Percentiles rank a stretch among this genome's conserved stretches.
Evolutionary conservation across 495 filamentous ascomycete species (phyloP).

Genomic region (Penicillium steckii): DNA sequence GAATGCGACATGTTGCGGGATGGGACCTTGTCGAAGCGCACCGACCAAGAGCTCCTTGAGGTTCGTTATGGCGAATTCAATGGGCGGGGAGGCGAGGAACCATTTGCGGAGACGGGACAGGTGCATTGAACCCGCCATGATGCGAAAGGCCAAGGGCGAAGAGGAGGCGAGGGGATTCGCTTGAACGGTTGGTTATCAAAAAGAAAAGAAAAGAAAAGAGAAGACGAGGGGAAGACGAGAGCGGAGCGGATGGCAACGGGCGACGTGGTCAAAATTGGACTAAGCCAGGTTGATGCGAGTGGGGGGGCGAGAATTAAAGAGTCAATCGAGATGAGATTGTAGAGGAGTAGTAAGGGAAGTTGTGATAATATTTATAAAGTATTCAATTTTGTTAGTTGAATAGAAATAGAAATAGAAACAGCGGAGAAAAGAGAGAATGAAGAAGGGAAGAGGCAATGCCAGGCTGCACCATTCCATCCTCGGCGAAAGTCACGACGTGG

Average conservation of each 20-base stretch:
- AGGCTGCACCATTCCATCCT: slow-evolving; percentile 21
- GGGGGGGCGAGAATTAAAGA: too few species aligned
- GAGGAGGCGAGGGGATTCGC: background rate
- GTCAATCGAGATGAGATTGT: too few species aligned
- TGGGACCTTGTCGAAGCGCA: slow-evolving; percentile 81
- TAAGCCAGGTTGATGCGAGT: background rate
- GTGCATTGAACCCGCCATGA: slow-evolving; percentile 57
- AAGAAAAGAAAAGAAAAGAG: slow-evolving; percentile 3
- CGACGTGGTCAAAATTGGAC: slow-evolving; percentile 20
- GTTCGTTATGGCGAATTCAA: slow-evolving; percentile 73
- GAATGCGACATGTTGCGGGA: slow-evolving; percentile 93
- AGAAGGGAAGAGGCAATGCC: slow-evolving; percentile 11
- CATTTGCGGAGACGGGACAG: slow-evolving; percentile 77
- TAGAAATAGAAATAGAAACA: background rate
- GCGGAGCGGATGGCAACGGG: slow-evolving; percentile 11
- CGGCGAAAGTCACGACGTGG: too few species aligned
- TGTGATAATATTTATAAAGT: too few species aligned
- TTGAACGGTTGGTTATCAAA: background rate
- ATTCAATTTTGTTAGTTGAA: background rate
- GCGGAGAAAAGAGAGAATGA: too few species aligned
- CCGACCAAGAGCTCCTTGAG: slow-evolving; percentile 81
- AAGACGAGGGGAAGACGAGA: slow-evolving; percentile 11
- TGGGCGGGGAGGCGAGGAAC: slow-evolving; percentile 84
- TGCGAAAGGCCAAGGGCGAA: background rate
- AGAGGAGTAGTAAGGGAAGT: too few species aligned